phyloP scores from a whole-genome alignment of 176 grass and related monocot genomes.

The Luzula sylvatica region DNA sequence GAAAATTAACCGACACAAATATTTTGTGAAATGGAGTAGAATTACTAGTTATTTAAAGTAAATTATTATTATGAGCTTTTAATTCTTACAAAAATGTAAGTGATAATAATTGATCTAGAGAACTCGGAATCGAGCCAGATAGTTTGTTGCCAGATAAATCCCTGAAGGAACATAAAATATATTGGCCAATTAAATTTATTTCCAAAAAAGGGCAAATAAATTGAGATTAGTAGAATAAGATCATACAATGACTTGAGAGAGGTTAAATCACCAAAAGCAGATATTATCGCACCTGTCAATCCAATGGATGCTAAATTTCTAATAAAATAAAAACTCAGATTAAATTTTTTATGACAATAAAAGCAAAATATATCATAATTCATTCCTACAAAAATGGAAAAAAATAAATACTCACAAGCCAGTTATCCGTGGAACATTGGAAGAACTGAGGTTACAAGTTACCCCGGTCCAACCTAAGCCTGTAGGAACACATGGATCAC shows the following conservation, averaged over 20 bases:
- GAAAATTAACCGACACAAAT: background rate
- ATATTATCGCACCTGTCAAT: slow-evolving; percentile 3
- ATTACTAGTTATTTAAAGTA: background rate
- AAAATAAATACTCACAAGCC: slow-evolving; percentile 1
- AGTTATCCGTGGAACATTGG: background rate
- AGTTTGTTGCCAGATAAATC: slow-evolving; percentile 33
- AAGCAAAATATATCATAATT: too few relatives aligned
- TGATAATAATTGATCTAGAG: slow-evolving; percentile 19
- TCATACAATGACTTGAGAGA: slow-evolving; percentile 11
- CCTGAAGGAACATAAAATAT: background rate
- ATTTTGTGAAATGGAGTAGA: background rate
- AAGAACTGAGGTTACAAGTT: background rate
- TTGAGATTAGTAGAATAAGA: slow-evolving; percentile 16
- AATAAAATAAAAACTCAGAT: background rate
- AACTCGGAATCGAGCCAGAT: slow-evolving; percentile 23
- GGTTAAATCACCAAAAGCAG: slow-evolving; percentile 1
- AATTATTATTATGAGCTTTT: background rate
- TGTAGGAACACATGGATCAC: slow-evolving; percentile 4
- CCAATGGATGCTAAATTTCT: slow-evolving; percentile 8
- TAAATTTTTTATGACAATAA: slow-evolving; percentile 4
- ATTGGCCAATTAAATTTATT: background rate
- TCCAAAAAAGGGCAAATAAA: background rate
- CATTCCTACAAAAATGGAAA: background rate
- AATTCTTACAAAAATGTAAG: slow-evolving; percentile 33
- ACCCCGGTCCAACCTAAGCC: background rate